These are phyloP conservation scores for Seiridium unicorne DNA, from an alignment of 2,329 filamentous ascomycete genomes.

Conservation along the genomic window DNA sequence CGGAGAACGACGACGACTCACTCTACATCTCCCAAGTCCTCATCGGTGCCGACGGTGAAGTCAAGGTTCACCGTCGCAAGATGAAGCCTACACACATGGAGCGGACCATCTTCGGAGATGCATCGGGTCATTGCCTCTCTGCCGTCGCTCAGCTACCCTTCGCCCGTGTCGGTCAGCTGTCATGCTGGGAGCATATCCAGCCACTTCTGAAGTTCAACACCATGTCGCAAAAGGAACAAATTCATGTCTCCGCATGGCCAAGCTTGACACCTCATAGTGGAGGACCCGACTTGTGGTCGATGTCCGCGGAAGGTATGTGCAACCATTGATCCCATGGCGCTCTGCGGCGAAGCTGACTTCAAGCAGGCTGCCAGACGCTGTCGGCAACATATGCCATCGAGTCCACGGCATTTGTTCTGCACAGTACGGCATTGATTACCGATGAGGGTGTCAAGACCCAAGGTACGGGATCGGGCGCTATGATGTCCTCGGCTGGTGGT, in stretches of 20 bases:
- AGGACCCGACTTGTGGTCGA: conserved; percentile 25
- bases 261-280: conserved; percentile 18
- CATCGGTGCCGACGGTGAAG: conserved; percentile 37
- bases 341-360: not conserved
- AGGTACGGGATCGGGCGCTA: conserved; percentile 34
- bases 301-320: conserved; percentile 25
- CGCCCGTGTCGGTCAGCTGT: conserved; percentile 39
- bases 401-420: conserved; percentile 52
- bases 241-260: conserved; percentile 51
- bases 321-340: not conserved
- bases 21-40: conserved; percentile 46
- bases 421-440: conserved; percentile 45
- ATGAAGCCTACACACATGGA: conserved; percentile 55
- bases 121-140: conserved; percentile 32
- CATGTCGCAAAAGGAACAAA: conserved; percentile 38
- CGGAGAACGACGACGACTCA: conserved; percentile 33
- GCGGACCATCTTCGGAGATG: conserved; percentile 48
- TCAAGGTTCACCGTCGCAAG: conserved; percentile 42
- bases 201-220: conserved; percentile 48
- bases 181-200: conserved; percentile 51
- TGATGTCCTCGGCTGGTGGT: conserved; percentile 38
- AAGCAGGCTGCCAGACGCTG: conserved; percentile 36
- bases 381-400: conserved; percentile 58
- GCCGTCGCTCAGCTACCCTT: conserved; percentile 30
- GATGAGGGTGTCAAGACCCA: conserved; percentile 41